phyloP scores from a whole-genome alignment of 441 rosid species.

The Aquilaria agallochum region DNA sequence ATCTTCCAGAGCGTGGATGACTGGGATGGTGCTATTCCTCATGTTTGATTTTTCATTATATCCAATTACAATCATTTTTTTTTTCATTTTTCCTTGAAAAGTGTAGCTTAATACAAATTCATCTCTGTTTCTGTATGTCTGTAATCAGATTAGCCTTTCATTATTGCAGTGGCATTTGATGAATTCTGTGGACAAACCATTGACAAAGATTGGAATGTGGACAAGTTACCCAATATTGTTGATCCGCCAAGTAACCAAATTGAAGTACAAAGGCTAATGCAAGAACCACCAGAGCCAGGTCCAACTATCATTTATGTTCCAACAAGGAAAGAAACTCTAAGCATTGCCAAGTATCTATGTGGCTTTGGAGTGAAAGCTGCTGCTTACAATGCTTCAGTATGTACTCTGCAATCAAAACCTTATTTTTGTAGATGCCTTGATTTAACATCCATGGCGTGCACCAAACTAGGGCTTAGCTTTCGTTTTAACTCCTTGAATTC shows the following conservation, averaged over 20 bases:
- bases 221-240: conserved; percentile 19
- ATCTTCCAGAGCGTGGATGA: conserved; percentile 61
- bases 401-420: not conserved
- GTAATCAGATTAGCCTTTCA: conserved; percentile 8
- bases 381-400: conserved; percentile 85
- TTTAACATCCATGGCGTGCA: too few relatives aligned
- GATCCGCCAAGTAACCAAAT: conserved; percentile 30
- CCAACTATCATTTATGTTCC: conserved; percentile 86
- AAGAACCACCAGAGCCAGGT: conserved; percentile 53
- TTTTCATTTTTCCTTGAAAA: not conserved
- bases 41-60: conserved; percentile 9
- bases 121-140: conserved; percentile 7
- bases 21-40: conserved; percentile 75
- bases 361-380: conserved; percentile 75
- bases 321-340: conserved; percentile 77
- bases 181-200: conserved; percentile 55
- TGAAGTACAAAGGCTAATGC: conserved; percentile 32
- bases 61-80: conserved; percentile 9
- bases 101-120: not conserved
- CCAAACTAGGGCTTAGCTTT: too few relatives aligned
- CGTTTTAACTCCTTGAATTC: too few relatives aligned
- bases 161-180: conserved; percentile 63
- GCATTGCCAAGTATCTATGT: conserved; percentile 63
- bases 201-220: conserved; percentile 23
- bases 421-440: too few relatives aligned